Conservation (phyloP, 345 rosid species). For the Clarkia xantiana region DNA sequence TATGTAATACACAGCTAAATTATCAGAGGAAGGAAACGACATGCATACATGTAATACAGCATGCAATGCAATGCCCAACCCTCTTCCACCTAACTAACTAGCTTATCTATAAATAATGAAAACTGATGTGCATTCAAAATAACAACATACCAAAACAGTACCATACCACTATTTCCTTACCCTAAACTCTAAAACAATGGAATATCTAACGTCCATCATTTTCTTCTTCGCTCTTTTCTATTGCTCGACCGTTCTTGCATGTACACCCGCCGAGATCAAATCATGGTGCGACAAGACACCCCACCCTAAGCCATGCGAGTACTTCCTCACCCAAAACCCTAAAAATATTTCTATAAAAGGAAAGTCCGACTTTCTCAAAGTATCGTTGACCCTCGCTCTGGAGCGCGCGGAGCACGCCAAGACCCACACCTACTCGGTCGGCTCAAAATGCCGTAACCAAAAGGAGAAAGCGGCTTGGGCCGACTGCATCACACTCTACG, state of each 20-base stretch:
- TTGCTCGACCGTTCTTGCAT: constrained; percentile 10
- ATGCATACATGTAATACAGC: too few relatives aligned
- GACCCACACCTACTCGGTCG: constrained; percentile 28
- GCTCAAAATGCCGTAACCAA: constrained; percentile 38
- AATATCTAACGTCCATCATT: neutral
- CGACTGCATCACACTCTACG: constrained; percentile 58
- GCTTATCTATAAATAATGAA: too few relatives aligned
- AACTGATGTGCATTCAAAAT: too few relatives aligned
- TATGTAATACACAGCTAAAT: too few relatives aligned
- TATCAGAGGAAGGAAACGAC: too few relatives aligned
- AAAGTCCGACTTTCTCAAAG: constrained; percentile 33
- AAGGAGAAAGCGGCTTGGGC: constrained; percentile 64
- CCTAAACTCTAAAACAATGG: constrained; percentile 4
- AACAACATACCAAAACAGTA: too few relatives aligned
- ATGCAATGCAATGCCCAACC: too few relatives aligned
- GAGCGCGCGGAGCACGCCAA: constrained; percentile 46
- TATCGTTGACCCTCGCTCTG: constrained; percentile 33
- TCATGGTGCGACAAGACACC: constrained; percentile 70
- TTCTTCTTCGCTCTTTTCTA: neutral
- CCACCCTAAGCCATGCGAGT: constrained; percentile 51
- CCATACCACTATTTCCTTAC: too few relatives aligned
- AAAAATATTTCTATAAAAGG: constrained; percentile 19
- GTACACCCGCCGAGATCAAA: constrained; percentile 16
- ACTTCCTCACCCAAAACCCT: constrained; percentile 21
- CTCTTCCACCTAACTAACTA: too few relatives aligned